Evolutionary conservation across 768 basidiomycete species (phyloP).

Genomic region (Boletus rufocinnamomeus): DNA sequence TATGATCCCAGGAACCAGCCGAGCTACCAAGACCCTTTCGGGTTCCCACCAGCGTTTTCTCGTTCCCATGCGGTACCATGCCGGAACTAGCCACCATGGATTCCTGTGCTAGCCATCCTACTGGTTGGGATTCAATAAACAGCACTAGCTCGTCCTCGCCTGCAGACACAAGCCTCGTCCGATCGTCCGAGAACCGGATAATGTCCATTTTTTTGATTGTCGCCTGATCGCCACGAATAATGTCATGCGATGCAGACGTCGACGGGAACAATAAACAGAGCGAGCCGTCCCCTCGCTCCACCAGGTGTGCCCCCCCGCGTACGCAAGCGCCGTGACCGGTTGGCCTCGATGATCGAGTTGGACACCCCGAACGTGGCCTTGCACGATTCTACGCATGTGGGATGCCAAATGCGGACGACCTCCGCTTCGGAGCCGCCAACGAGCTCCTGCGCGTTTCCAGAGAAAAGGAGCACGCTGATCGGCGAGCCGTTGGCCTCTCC

Average conservation of each 20-base stretch:
- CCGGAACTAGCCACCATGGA: no score
- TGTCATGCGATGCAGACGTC: constrained; percentile 14
- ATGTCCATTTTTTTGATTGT: constrained; percentile 8
- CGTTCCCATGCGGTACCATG: no score
- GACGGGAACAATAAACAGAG: constrained; percentile 19
- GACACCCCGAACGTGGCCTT: constrained; percentile 3
- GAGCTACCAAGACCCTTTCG: no score
- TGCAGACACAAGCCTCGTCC: constrained; percentile 5
- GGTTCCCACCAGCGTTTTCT: no score
- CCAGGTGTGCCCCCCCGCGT: background rate
- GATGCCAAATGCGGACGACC: constrained; percentile 25
- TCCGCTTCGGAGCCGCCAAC: constrained; percentile 23
- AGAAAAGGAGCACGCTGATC: constrained; percentile 18
- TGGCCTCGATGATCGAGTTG: no score
- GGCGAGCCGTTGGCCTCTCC: background rate
- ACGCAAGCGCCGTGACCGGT: constrained; percentile 27
- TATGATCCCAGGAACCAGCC: no score
- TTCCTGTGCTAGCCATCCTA: no score
- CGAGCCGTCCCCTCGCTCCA: constrained; percentile 16
- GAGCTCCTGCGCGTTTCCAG: constrained; percentile 14
- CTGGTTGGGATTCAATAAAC: no score
- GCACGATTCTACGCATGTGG: constrained; percentile 11
- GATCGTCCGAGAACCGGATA: constrained; percentile 15
- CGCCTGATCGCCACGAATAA: constrained; percentile 6
- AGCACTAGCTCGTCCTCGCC: constrained; percentile 20